Conservation (phyloP, 1,139 yeast genomes). For the Candida sanyaensis region DNA sequence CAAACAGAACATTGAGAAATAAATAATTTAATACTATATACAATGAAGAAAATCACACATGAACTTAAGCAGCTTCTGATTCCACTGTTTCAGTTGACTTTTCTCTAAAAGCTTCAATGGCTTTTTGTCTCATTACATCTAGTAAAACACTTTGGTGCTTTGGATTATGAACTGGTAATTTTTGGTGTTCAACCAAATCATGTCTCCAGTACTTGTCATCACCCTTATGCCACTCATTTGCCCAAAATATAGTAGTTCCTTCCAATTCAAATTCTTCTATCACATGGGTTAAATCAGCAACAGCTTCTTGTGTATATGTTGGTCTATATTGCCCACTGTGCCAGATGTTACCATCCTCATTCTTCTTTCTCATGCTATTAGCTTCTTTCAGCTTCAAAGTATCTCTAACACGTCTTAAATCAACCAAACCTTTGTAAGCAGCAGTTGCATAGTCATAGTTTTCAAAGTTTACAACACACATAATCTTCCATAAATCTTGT, state of each 20-base stretch:
- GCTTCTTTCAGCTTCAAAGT: constrained; percentile 60
- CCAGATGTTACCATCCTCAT: constrained; percentile 83
- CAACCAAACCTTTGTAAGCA: constrained; percentile 73
- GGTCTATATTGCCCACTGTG: constrained; percentile 86
- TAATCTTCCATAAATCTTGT: constrained; percentile 85
- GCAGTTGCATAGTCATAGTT: constrained; percentile 67
- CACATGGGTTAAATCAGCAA: constrained; percentile 79
- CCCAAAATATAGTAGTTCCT: constrained; percentile 69
- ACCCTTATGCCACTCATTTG: constrained; percentile 83
- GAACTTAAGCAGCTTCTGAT: constrained; percentile 1
- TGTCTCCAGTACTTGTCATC: constrained; percentile 65
- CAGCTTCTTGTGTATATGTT: constrained; percentile 87
- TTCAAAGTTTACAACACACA: constrained; percentile 80
- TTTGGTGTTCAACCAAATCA: constrained; percentile 57
- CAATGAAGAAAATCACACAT: not conserved
- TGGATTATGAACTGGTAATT: constrained; percentile 61
- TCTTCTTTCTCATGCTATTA: constrained; percentile 66
- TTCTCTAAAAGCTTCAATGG: constrained; percentile 35
- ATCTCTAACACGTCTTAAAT: constrained; percentile 75
- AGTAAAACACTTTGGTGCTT: constrained; percentile 66
- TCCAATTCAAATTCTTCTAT: constrained; percentile 59
- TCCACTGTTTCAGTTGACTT: constrained; percentile 15
- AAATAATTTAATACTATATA: constrained; percentile 1
- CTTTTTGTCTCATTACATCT: constrained; percentile 53
- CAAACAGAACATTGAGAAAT: not conserved